These are phyloP conservation scores for Paecilomyces niveus DNA, from an alignment of 2,329 filamentous ascomycete genomes.

Conservation along the genomic window DNA sequence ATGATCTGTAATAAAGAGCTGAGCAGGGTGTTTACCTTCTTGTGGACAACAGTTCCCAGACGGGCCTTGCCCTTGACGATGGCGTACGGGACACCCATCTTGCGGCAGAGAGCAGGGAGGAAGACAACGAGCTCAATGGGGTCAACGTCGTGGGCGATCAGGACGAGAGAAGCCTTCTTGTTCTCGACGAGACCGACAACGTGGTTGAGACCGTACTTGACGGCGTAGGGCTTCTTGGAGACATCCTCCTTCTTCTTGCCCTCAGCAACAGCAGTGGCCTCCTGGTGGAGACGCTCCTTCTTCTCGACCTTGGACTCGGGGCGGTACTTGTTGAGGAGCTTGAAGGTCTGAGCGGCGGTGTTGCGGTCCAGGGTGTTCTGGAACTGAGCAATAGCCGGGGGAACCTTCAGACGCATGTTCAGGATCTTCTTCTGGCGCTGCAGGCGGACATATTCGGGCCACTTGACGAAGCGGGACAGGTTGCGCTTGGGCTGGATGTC, in stretches of 20 bases:
- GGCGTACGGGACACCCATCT: slow-evolving; percentile 99
- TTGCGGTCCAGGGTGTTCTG: slow-evolving; percentile 94
- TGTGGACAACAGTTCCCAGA: slow-evolving; percentile 98
- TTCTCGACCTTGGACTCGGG: slow-evolving; percentile 99
- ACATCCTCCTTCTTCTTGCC: slow-evolving; percentile 99
- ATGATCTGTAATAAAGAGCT: background rate
- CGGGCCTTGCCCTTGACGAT: slow-evolving; percentile 99
- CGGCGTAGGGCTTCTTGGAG: slow-evolving; percentile 98
- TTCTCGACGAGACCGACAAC: slow-evolving; percentile 96
- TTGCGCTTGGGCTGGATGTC: slow-evolving; percentile 97
- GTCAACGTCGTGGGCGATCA: slow-evolving; percentile 99
- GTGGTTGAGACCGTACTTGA: slow-evolving; percentile 99
- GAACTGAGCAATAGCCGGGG: slow-evolving; percentile 95
- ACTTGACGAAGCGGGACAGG: slow-evolving; percentile 97
- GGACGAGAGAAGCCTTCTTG: slow-evolving; percentile 98
- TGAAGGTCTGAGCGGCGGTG: slow-evolving; percentile 94
- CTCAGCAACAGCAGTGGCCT: slow-evolving; percentile 94
- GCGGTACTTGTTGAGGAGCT: slow-evolving; percentile 99
- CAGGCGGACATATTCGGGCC: slow-evolving; percentile 98
- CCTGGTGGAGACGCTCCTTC: slow-evolving; percentile 98
- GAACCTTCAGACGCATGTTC: slow-evolving; percentile 97
- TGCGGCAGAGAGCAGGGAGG: slow-evolving; percentile 97
- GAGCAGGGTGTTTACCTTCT: slow-evolving; percentile 63
- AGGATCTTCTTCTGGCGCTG: slow-evolving; percentile 95
- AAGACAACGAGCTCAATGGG: slow-evolving; percentile 99